phyloP scores from a whole-genome alignment of 75 land plant species.

The Sequoia sempervirens region DNA sequence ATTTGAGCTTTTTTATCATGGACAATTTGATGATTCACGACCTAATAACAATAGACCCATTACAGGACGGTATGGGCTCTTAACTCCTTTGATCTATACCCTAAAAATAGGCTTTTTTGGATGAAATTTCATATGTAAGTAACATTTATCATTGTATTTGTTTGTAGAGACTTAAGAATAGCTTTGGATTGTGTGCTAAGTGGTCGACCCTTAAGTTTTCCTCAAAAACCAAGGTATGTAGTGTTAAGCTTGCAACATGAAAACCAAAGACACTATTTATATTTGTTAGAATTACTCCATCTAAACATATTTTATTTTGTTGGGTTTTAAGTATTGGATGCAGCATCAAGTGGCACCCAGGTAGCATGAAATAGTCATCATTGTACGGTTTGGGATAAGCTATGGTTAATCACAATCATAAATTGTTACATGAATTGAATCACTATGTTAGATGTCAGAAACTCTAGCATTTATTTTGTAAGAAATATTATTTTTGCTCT shows the following conservation, averaged over 20 bases:
- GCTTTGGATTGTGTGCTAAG: slow-evolving; percentile 82
- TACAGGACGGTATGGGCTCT: slow-evolving; percentile 70
- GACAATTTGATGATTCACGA: slow-evolving; percentile 93
- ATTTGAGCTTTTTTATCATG: slow-evolving; percentile 91
- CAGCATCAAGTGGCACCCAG: slow-evolving; percentile 90
- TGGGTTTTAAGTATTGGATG: slow-evolving; percentile 73
- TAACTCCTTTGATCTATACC: neutral
- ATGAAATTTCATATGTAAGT: neutral
- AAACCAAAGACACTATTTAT: neutral
- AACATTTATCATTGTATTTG: neutral
- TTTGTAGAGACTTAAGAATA: slow-evolving; percentile 64
- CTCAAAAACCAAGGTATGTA: slow-evolving; percentile 75
- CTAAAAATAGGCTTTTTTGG: neutral
- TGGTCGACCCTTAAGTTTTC: slow-evolving; percentile 52
- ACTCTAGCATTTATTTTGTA: neutral
- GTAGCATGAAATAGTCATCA: neutral
- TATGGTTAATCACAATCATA: neutral
- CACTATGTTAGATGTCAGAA: neutral
- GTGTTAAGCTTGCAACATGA: neutral
- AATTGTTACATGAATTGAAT: neutral
- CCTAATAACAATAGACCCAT: slow-evolving; percentile 67
- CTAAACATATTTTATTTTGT: slow-evolving; percentile 5
- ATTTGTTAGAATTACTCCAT: neutral
- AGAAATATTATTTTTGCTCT: neutral
- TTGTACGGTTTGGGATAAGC: neutral